phyloP scores from a whole-genome alignment of 2,329 filamentous ascomycete species.

The Paecilomyces sp. region DNA sequence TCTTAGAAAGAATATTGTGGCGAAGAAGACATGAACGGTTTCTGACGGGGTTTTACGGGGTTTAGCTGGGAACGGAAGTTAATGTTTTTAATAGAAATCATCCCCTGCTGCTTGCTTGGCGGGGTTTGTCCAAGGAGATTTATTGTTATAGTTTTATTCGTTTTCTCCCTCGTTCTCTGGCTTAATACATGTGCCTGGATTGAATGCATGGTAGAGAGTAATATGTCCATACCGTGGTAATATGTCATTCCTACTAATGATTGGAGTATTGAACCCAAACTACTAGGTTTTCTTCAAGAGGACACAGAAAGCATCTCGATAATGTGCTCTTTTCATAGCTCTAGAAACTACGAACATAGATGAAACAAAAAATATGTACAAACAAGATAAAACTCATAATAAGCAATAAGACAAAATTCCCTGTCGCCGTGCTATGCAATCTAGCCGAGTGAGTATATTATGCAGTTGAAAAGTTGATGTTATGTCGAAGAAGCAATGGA shows the following conservation, averaged over 20 bases:
- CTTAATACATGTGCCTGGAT: neutral
- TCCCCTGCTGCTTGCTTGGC: neutral
- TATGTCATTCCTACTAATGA: neutral
- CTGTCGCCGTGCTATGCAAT: neutral
- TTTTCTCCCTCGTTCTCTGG: neutral
- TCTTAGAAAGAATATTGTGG: neutral
- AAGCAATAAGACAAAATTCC: neutral
- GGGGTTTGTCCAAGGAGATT: neutral
- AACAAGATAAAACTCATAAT: neutral
- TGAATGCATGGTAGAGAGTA: neutral
- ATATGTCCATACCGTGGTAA: neutral
- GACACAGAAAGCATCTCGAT: neutral
- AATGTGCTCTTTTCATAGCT: neutral
- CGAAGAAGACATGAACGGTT: neutral
- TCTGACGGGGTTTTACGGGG: neutral
- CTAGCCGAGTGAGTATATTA: neutral
- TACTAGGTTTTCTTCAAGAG: neutral
- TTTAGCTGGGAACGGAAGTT: neutral
- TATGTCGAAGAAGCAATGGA: conserved; percentile 4
- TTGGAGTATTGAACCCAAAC: neutral
- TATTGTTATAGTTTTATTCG: neutral
- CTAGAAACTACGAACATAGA: neutral
- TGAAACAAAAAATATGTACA: neutral
- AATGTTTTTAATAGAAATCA: neutral
- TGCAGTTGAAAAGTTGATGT: neutral